phyloP scores from a whole-genome alignment of 2,329 filamentous ascomycete species.

The Phyllosticta capitalensis region DNA sequence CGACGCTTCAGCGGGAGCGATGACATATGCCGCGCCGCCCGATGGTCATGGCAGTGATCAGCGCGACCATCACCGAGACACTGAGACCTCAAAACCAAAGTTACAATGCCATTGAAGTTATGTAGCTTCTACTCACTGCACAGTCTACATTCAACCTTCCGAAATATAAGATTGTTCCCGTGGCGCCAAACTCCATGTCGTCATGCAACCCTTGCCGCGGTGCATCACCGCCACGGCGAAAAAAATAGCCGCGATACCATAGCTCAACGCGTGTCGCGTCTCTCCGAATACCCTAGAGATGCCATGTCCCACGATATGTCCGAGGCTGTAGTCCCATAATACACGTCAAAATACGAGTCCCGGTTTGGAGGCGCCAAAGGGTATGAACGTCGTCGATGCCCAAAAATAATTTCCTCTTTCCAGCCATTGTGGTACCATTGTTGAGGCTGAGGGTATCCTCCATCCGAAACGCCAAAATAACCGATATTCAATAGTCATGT shows the following conservation, averaged over 20 bases:
- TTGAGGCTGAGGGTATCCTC: conserved; percentile 7
- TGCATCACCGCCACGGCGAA: not conserved
- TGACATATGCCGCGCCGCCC: not conserved
- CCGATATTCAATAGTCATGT: not conserved
- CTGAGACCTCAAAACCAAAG: not conserved
- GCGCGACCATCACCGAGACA: not conserved
- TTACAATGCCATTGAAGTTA: not conserved
- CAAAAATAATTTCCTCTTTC: not conserved
- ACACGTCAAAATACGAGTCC: not conserved
- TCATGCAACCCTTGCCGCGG: not conserved
- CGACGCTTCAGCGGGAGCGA: not conserved
- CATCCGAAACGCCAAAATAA: conserved; percentile 2
- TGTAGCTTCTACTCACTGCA: not conserved
- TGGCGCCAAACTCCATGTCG: not conserved
- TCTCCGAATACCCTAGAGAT: not conserved
- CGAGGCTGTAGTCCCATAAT: not conserved
- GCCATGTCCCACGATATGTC: not conserved
- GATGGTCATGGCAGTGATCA: not conserved
- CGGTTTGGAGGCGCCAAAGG: not conserved
- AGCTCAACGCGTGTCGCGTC: not conserved
- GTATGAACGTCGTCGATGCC: not conserved
- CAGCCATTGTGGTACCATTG: not conserved
- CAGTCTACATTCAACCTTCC: not conserved
- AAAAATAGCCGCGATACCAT: not conserved
- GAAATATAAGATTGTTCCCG: not conserved